Evolutionary conservation across 208 protist genomes (phyloP).

Genomic region (Zelonia costaricensis): DNA sequence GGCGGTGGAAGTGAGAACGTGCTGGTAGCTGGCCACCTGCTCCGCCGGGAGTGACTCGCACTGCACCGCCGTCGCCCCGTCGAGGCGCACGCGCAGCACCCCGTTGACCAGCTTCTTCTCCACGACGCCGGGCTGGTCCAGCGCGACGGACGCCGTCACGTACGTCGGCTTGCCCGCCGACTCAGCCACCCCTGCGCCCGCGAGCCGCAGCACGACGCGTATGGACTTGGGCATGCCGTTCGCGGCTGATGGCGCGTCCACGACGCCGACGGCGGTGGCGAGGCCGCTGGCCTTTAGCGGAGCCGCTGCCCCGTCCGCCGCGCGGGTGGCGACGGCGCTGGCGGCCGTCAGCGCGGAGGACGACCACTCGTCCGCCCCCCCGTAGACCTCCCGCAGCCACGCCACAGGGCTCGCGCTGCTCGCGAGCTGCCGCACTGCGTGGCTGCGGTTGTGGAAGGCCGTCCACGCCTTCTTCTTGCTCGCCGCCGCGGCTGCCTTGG

Average conservation of each 20-base stretch:
- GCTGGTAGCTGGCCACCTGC: conserved; percentile 43
- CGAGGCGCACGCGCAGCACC: conserved; percentile 37
- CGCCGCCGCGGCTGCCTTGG: conserved; percentile 2
- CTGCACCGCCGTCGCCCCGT: conserved; percentile 31
- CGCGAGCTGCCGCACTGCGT: conserved; percentile 22
- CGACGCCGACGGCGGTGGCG: conserved; percentile 6
- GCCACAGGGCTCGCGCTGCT: conserved; percentile 24
- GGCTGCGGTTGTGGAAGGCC: conserved; percentile 21
- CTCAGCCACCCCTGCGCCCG: not conserved
- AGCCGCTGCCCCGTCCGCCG: not conserved
- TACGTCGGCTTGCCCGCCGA: not conserved
- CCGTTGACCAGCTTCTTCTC: conserved; percentile 34
- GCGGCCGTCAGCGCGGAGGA: conserved; percentile 13
- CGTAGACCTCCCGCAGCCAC: conserved; percentile 42
- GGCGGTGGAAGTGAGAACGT: conserved; percentile 66
- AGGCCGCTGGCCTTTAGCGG: conserved; percentile 24
- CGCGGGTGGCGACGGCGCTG: conserved; percentile 13
- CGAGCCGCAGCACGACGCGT: conserved; percentile 25
- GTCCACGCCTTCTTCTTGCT: conserved; percentile 22
- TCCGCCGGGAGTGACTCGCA: conserved; percentile 19
- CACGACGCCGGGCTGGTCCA: conserved; percentile 37
- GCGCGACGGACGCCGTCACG: conserved; percentile 28
- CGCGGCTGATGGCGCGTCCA: not conserved
- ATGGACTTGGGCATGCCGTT: conserved; percentile 9
- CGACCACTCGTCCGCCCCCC: conserved; percentile 24